Evolutionary conservation across 2,329 filamentous ascomycete genomes (phyloP).

Genomic region (Colletotrichum cuscutae): DNA sequence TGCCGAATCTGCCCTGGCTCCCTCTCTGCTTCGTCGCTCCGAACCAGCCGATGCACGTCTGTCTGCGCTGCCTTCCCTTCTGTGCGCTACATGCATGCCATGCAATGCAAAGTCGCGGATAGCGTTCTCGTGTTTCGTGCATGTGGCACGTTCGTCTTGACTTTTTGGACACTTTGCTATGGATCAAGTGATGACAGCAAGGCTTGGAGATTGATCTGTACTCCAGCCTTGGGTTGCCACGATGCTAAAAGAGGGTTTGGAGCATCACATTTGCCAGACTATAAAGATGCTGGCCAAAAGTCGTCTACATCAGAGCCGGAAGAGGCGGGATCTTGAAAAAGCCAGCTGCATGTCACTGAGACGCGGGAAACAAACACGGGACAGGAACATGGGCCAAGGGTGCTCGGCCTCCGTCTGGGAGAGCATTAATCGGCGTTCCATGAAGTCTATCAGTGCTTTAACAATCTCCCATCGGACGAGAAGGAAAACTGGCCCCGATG

Average conservation of each 20-base stretch:
- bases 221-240: background rate
- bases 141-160: conserved; percentile 8
- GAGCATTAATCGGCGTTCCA: background rate
- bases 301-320: background rate
- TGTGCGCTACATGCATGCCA: background rate
- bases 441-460: background rate
- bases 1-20: background rate
- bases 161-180: background rate
- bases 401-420: conserved; percentile 2
- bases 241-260: background rate
- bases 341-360: background rate
- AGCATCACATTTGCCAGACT: too few relatives aligned
- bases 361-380: conserved; percentile 10
- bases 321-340: conserved; percentile 10
- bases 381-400: background rate
- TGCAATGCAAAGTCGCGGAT: background rate
- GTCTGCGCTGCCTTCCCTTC: background rate
- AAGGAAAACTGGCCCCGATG: background rate
- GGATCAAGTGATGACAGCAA: background rate
- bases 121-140: background rate
- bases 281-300: too few relatives aligned
- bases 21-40: background rate
- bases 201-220: background rate
- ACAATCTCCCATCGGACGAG: background rate
- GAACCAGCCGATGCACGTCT: conserved; percentile 16